Evolutionary conservation across 2,329 filamentous ascomycete genomes (phyloP), one percentile per base, ranked within the genome.

Genomic region (Sporothrix globosa): DNA sequence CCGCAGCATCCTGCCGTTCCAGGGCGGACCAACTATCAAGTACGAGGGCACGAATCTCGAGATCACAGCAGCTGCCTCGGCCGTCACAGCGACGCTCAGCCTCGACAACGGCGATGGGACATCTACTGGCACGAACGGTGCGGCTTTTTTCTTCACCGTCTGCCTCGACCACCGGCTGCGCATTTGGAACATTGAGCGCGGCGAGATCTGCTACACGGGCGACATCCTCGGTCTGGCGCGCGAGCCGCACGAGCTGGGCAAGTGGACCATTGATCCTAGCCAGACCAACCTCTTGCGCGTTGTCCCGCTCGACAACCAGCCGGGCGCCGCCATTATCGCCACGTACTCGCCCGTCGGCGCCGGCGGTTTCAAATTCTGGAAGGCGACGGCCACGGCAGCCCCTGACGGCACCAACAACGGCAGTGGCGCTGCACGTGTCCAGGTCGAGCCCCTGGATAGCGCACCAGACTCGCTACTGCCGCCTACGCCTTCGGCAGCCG

Each of bases 361-460:
- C 53, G 92, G 96, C 48, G 91, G 95, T 77, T 98, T 99, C 85
- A 98, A 97, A 79, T 94, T 99, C 77, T 99, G 94, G 92, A 85
- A 82, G 74, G 80, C 88, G n/a, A 87, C 87, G 68, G 87, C 91
- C 21, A 87, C 89, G 74, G 87, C 90, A 1, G 63, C 46, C 10
- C 44, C 14, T 68, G 86, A 86, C 75, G 84, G 91, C 27, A 39
- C 34, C 54, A 53, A 30, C 63, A 61, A 30, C 46, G 13, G 9
- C 34, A 27, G n/a, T 11, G 53, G 60, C 5, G 41, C 60, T 63
- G 41, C 11, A 75, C 83, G 82, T 2, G 78, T 93, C 24, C 84
- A 89, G 10, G 83, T 96, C 17, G 86, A 88, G 73, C 53, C 68
- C 17, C 58, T 74, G 17, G 72, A 69, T 21, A 92, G 96, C 75